Evolutionary conservation across 1,284 basidiomycete species (phyloP).

Genomic region (Puccinia horiana): DNA sequence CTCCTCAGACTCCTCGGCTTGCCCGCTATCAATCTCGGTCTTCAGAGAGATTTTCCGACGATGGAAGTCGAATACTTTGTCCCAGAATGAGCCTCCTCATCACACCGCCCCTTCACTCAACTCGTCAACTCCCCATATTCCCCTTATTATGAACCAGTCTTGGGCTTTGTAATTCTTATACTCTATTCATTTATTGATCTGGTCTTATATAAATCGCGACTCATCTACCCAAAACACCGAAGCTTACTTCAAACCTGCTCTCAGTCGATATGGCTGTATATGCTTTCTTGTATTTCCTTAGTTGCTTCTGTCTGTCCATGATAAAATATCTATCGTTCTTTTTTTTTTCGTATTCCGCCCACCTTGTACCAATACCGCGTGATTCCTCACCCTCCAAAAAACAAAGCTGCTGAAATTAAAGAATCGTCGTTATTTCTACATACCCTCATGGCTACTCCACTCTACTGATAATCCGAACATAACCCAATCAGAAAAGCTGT

Average conservation of each 20-base stretch:
- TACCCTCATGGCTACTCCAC: no score
- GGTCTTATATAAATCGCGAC: no score
- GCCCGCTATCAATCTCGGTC: constrained; percentile 36
- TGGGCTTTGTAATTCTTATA: not conserved
- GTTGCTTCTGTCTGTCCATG: no score
- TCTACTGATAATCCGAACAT: no score
- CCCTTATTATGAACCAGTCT: not conserved
- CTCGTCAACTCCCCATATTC: not conserved
- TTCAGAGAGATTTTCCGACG: constrained; percentile 42
- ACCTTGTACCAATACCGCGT: not conserved
- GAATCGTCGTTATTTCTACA: not conserved
- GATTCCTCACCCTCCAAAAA: not conserved
- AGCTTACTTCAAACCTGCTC: no score
- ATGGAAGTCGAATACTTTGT: constrained; percentile 35
- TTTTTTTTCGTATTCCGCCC: not conserved
- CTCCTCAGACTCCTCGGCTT: constrained; percentile 37
- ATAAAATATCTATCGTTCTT: not conserved
- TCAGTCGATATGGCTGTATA: no score
- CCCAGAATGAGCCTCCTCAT: not conserved
- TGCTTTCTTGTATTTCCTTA: no score
- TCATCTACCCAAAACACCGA: no score
- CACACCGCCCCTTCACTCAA: not conserved
- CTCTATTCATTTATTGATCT: no score
- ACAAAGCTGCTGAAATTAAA: not conserved
- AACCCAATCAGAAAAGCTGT: no score